phyloP scores from a whole-genome alignment of 208 protist species.

The Acanthamoeba lenticulata region DNA sequence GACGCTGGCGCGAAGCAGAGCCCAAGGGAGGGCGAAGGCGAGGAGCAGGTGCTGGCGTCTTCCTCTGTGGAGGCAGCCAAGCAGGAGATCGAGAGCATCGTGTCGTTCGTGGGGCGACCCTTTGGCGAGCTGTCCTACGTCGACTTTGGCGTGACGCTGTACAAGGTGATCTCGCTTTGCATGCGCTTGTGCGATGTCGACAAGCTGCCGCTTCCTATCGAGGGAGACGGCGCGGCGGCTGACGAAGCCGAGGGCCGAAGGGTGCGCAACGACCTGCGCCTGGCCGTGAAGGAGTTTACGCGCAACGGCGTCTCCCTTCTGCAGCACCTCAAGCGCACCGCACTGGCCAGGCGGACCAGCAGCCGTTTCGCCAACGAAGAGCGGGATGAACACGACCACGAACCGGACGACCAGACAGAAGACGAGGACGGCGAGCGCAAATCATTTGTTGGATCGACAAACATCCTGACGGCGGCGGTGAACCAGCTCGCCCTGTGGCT shows the following conservation, averaged over 20 bases:
- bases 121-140: neutral
- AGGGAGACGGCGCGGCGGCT: neutral
- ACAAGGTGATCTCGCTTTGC: neutral
- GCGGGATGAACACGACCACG: neutral
- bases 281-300: constrained; percentile 33
- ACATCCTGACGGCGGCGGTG: neutral
- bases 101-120: neutral
- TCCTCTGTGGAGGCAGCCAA: neutral
- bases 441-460: neutral
- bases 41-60: too few species aligned
- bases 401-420: neutral
- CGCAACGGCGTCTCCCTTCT: neutral
- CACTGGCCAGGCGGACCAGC: neutral
- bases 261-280: neutral
- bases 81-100: neutral
- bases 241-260: neutral
- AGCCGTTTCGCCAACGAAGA: neutral
- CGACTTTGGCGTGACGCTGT: neutral
- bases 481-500: neutral
- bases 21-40: neutral
- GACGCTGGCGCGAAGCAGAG: neutral
- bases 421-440: neutral
- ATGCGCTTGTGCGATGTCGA: constrained; percentile 1
- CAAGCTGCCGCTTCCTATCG: neutral
- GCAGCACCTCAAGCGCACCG: neutral